phyloP scores from a whole-genome alignment of 139 green algal genomes.

The Microglena sp. region DNA sequence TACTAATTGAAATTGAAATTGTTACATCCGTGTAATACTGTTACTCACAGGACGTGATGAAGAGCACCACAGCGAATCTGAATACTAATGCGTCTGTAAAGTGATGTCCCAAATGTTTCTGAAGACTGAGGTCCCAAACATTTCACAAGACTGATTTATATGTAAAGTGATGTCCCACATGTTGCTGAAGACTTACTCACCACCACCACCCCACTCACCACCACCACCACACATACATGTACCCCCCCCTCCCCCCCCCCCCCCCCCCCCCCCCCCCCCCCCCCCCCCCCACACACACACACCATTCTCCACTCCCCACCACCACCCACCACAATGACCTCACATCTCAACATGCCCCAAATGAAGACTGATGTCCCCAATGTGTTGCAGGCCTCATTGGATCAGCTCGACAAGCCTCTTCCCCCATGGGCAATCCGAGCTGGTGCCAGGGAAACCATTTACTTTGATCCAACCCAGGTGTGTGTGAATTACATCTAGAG shows the following conservation, averaged over 20 bases:
- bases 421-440: conserved; percentile 72
- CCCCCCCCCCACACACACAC: neutral
- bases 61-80: too few relatives aligned
- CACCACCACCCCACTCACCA: neutral
- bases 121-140: too few relatives aligned
- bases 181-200: too few relatives aligned
- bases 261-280: neutral
- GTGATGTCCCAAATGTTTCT: too few relatives aligned
- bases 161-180: too few relatives aligned
- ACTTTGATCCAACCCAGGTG: conserved; percentile 69
- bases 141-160: too few relatives aligned
- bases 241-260: neutral
- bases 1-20: too few relatives aligned
- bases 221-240: neutral
- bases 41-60: too few relatives aligned
- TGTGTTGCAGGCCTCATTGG: conserved; percentile 32
- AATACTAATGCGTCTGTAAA: too few relatives aligned
- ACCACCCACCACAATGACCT: neutral
- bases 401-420: conserved; percentile 69
- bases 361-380: neutral
- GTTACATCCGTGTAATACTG: too few relatives aligned
- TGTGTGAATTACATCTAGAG: neutral
- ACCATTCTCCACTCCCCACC: neutral
- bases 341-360: neutral
- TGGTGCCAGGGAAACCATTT: conserved; percentile 74